Percentiles rank a stretch among this genome's conserved stretches.
phyloP scores from a whole-genome alignment of 2,329 filamentous ascomycete species.

The Ploettnerulaceae sp. region DNA sequence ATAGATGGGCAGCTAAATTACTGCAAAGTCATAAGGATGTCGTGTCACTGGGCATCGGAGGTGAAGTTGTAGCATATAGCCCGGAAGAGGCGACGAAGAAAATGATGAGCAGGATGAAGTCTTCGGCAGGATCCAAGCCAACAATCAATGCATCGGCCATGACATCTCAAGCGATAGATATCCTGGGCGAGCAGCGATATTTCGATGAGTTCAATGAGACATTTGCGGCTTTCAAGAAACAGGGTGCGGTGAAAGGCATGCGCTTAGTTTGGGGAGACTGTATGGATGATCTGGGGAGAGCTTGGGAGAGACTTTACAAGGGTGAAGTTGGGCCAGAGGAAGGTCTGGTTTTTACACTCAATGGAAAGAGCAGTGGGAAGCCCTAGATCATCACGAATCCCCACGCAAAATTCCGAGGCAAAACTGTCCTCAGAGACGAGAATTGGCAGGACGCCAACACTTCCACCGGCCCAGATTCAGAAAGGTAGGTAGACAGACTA shows the following conservation, averaged over 20 bases:
- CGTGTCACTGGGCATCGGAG: slow-evolving; percentile 16
- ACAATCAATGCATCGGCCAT: slow-evolving; percentile 20
- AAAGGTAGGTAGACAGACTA: too few species aligned
- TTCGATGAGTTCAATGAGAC: slow-evolving; percentile 17
- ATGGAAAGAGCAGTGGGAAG: background rate
- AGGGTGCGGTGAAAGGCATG: slow-evolving; percentile 17
- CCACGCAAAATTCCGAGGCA: too few species aligned
- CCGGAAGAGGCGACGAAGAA: slow-evolving; percentile 16
- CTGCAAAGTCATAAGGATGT: slow-evolving; percentile 9
- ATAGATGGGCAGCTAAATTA: slow-evolving; percentile 20
- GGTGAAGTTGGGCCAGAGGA: slow-evolving; percentile 22
- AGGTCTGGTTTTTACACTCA: slow-evolving; percentile 18
- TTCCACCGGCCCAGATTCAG: too few species aligned
- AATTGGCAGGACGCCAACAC: too few species aligned
- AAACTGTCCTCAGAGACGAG: too few species aligned
- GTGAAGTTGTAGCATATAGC: slow-evolving; percentile 16
- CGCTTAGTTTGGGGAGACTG: slow-evolving; percentile 23
- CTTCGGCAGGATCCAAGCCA: background rate
- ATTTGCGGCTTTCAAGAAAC: slow-evolving; percentile 16
- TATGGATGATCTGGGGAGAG: slow-evolving; percentile 23
- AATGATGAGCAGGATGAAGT: slow-evolving; percentile 12
- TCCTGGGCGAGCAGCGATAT: slow-evolving; percentile 16
- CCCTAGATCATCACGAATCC: too few species aligned
- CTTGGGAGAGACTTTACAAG: slow-evolving; percentile 24
- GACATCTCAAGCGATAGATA: slow-evolving; percentile 18